phyloP scores from a whole-genome alignment of 768 basidiomycete species.

The Psilocybe sp. region DNA sequence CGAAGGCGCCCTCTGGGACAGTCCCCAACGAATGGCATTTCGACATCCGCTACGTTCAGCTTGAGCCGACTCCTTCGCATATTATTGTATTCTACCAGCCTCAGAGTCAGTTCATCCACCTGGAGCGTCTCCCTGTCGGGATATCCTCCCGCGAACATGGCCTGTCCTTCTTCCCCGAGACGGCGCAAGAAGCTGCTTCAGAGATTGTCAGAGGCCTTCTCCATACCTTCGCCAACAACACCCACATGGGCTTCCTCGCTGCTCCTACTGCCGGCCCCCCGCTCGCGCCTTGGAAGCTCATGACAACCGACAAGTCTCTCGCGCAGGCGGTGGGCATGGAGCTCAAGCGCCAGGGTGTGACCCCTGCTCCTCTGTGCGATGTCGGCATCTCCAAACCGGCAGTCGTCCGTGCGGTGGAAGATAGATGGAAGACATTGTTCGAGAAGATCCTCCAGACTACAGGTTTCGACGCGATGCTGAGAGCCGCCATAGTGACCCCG shows the following conservation, averaged over 20 bases:
- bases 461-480: not conserved
- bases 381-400: conserved; percentile 13
- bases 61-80: conserved; percentile 29
- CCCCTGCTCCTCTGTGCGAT: conserved; percentile 19
- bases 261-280: not conserved
- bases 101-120: conserved; percentile 20
- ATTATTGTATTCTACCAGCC: conserved; percentile 27
- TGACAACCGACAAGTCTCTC: conserved; percentile 21
- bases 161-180: conserved; percentile 29
- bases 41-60: conserved; percentile 30
- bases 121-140: conserved; percentile 21
- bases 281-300: conserved; percentile 23
- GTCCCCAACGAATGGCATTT: conserved; percentile 32
- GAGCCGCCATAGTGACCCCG: not conserved
- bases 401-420: not conserved
- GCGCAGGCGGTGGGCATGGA: conserved; percentile 23
- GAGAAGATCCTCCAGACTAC: not conserved
- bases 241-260: conserved; percentile 13
- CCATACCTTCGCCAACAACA: conserved; percentile 21
- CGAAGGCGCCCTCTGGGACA: conserved; percentile 14
- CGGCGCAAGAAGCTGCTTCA: conserved; percentile 24
- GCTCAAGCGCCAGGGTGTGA: conserved; percentile 25
- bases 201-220: conserved; percentile 27
- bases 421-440: not conserved
- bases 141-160: conserved; percentile 9